Percentiles rank a stretch among this genome's conserved stretches.
Evolutionary conservation across 148 eudicot genomes (phyloP).

Genomic region (Amaranthus palmeri): DNA sequence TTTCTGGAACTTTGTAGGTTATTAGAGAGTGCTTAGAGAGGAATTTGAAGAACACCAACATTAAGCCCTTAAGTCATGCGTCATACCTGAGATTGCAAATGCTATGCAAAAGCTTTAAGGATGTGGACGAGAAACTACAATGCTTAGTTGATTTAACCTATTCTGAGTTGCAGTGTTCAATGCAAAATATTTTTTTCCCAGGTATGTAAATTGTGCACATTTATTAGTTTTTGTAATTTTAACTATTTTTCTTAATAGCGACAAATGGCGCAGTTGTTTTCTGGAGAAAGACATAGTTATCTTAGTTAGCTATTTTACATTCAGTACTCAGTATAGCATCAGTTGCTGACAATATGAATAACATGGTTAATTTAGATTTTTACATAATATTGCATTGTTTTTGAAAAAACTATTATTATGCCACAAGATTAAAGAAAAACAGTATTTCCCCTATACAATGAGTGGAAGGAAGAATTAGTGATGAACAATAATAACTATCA

Average conservation of each 20-base stretch:
- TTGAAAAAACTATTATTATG: too few species aligned
- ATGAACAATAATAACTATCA: too few species aligned
- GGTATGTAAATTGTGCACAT: conserved; percentile 37
- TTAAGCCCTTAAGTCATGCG: conserved; percentile 90
- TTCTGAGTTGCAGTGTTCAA: conserved; percentile 62
- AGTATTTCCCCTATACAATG: too few species aligned
- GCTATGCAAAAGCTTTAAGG: conserved; percentile 81
- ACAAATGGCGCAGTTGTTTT: too few species aligned
- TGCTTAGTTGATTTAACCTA: conserved; percentile 55
- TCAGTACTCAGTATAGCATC: too few species aligned
- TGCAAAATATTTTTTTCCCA: conserved; percentile 78
- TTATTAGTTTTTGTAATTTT: background rate
- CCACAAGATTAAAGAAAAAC: too few species aligned
- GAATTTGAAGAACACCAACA: conserved; percentile 74
- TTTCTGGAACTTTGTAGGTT: conserved; percentile 44
- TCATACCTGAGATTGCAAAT: conserved; percentile 85
- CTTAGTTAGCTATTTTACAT: too few species aligned
- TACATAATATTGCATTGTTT: too few species aligned
- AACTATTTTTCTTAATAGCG: background rate
- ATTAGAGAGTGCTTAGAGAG: conserved; percentile 87
- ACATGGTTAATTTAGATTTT: too few species aligned
- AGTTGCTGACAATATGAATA: too few species aligned
- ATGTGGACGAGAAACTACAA: conserved; percentile 72
- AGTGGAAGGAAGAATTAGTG: too few species aligned
- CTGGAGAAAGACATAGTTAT: too few species aligned